These are phyloP conservation scores for Pneumocystis wakefieldiae DNA, from an alignment of 1,139 yeast genomes.

Conservation along the genomic window DNA sequence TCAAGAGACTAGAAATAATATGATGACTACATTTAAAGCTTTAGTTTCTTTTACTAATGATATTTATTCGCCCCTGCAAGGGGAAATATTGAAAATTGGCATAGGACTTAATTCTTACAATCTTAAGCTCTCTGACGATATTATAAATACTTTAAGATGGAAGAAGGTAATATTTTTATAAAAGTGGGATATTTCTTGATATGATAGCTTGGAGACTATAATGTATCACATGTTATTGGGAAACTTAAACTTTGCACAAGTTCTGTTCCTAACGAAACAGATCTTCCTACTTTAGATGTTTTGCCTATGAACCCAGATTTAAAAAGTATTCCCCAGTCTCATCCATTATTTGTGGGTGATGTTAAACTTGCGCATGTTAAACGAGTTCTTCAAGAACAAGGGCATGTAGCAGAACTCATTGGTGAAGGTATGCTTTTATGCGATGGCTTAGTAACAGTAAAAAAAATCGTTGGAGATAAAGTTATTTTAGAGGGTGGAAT, in stretches of 20 bases:
- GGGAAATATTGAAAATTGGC: constrained; percentile 17
- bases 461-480: constrained; percentile 70
- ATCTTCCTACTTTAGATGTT: constrained; percentile 18
- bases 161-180: constrained; percentile 36
- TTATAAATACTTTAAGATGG: constrained; percentile 61
- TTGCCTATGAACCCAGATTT: constrained; percentile 20
- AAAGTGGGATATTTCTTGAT: not conserved
- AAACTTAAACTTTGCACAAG: constrained; percentile 22
- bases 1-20: constrained; percentile 11
- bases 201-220: constrained; percentile 40
- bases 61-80: constrained; percentile 13
- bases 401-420: constrained; percentile 70
- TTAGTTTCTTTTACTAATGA: constrained; percentile 14
- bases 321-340: constrained; percentile 25
- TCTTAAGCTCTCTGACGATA: constrained; percentile 51
- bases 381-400: constrained; percentile 40
- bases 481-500: constrained; percentile 72
- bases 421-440: constrained; percentile 89
- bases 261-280: constrained; percentile 17
- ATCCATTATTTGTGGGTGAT: constrained; percentile 68
- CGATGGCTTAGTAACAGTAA: constrained; percentile 57
- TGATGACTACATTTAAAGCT: constrained; percentile 11
- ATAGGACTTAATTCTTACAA: constrained; percentile 38
- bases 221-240: constrained; percentile 73
- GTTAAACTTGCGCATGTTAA: constrained; percentile 70